Percentiles rank a stretch among this genome's conserved stretches.
These are phyloP conservation scores for Ceratocystis cubensis DNA, from an alignment of 2,329 filamentous ascomycete species.

Conservation along the genomic window DNA sequence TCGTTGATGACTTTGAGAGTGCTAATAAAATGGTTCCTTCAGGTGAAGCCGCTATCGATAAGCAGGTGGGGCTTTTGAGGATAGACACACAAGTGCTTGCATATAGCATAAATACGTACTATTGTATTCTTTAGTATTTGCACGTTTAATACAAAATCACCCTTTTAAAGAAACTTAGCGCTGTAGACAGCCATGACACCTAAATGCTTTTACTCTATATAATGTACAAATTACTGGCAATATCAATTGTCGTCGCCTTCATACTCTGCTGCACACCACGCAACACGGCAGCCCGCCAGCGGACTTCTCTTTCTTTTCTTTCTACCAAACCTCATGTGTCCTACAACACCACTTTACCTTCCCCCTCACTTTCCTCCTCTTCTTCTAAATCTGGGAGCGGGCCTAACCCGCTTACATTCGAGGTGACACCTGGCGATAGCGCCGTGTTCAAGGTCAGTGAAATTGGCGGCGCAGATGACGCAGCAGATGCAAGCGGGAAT, in stretches of 20 bases:
- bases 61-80: neutral
- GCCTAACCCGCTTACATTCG: slow-evolving; percentile 22
- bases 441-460: neutral
- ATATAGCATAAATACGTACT: no score
- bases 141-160: neutral
- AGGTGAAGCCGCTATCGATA: neutral
- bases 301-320: neutral
- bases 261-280: neutral
- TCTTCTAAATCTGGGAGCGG: slow-evolving; percentile 9
- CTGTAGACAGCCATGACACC: neutral
- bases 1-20: neutral
- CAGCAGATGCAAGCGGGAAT: slow-evolving; percentile 6
- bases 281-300: neutral
- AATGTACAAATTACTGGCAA: neutral
- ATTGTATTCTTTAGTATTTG: no score
- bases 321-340: neutral
- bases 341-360: neutral
- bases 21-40: neutral
- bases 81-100: no score
- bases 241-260: neutral
- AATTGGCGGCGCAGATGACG: neutral
- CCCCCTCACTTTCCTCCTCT: slow-evolving; percentile 3
- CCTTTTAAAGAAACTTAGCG: neutral
- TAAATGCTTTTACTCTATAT: neutral
- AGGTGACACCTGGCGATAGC: slow-evolving; percentile 29